phyloP scores from a whole-genome alignment of 805 yeast species.

The Blastobotrys chiropterorum region DNA sequence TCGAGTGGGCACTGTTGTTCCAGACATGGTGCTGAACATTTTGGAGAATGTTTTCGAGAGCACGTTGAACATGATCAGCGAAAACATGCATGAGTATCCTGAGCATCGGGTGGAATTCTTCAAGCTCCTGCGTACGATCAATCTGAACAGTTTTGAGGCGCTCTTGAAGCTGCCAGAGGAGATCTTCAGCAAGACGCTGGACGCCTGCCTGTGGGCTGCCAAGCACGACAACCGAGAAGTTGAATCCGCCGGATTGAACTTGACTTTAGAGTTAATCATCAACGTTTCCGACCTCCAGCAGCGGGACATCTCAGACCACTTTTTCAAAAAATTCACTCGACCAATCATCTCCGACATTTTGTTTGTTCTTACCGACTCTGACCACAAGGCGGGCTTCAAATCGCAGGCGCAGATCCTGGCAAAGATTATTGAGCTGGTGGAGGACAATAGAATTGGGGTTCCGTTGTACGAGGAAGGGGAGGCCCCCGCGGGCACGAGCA shows the following conservation, averaged over 20 bases:
- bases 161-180: constrained; percentile 82
- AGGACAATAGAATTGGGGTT: constrained; percentile 62
- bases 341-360: constrained; percentile 88
- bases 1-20: constrained; percentile 81
- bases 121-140: constrained; percentile 79
- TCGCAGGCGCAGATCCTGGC: constrained; percentile 81
- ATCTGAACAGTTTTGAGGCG: constrained; percentile 78
- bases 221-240: constrained; percentile 97
- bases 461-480: constrained; percentile 78
- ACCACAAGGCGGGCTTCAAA: constrained; percentile 93
- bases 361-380: constrained; percentile 90
- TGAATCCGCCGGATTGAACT: constrained; percentile 81
- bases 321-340: constrained; percentile 83
- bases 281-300: constrained; percentile 75
- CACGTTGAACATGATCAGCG: constrained; percentile 91
- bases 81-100: constrained; percentile 93
- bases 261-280: constrained; percentile 74
- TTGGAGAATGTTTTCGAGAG: constrained; percentile 89
- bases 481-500: constrained; percentile 81
- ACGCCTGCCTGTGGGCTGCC: constrained; percentile 96
- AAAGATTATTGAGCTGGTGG: constrained; percentile 75
- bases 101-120: constrained; percentile 97
- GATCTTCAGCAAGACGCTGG: constrained; percentile 84
- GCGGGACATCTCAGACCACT: constrained; percentile 65
- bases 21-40: constrained; percentile 82